Conservation (phyloP, 2,329 filamentous ascomycete species). For the Aspergillus clavatus region DNA sequence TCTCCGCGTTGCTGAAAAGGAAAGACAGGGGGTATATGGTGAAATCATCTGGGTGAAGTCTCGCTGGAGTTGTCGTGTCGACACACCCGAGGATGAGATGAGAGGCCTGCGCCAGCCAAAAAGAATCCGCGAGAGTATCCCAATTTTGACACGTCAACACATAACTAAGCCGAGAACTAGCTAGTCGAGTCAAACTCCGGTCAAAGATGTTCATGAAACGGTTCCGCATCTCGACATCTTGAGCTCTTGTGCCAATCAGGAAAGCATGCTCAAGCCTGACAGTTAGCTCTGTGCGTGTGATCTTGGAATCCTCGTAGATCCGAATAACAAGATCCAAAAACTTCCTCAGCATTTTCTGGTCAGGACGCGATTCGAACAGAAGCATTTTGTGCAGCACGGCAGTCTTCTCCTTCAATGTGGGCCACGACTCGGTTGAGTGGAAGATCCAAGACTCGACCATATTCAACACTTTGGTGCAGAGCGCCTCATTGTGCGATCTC, state of each 20-base stretch:
- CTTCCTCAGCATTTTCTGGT: conserved; percentile 80
- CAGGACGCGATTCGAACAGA: conserved; percentile 79
- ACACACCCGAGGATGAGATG: conserved; percentile 88
- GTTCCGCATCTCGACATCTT: conserved; percentile 94
- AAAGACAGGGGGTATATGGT: conserved; percentile 68
- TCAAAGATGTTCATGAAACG: conserved; percentile 97
- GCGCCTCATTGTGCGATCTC: conserved; percentile 77
- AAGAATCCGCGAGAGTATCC: conserved; percentile 91
- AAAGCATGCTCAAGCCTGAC: conserved; percentile 98
- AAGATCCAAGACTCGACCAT: conserved; percentile 98
- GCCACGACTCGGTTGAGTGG: conserved; percentile 88
- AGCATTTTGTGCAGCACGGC: conserved; percentile 99
- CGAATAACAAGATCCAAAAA: conserved; percentile 95
- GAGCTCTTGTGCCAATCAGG: conserved; percentile 85
- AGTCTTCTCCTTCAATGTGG: conserved; percentile 97
- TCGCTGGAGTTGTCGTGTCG: conserved; percentile 73
- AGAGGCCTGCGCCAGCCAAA: conserved; percentile 93
- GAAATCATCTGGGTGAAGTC: conserved; percentile 80
- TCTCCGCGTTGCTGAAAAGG: conserved; percentile 67
- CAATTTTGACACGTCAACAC: conserved; percentile 91
- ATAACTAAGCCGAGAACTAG: conserved; percentile 82
- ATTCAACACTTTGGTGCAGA: conserved; percentile 87
- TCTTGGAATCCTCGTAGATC: conserved; percentile 96
- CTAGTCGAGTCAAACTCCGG: conserved; percentile 86
- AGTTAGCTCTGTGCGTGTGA: conserved; percentile 89